A percentile compares a stretch with the other conserved stretches of the same genome.
Conservation (phyloP, 495 filamentous ascomycete genomes). For the Annulohypoxylon moriforme region DNA sequence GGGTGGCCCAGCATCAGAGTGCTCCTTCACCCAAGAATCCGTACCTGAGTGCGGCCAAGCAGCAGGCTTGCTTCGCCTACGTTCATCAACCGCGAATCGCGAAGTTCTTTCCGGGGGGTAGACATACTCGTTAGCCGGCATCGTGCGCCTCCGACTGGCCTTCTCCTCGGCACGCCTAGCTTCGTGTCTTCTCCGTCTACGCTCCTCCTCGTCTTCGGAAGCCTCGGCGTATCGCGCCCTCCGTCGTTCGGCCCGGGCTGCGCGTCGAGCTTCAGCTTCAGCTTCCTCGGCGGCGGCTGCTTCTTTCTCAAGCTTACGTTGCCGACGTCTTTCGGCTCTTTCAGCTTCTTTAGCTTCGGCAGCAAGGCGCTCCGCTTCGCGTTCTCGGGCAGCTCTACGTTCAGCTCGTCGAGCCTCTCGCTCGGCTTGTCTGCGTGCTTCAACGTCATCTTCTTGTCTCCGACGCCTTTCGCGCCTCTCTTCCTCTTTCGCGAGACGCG, state of each 20-base stretch:
- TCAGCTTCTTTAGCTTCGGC: slow-evolving; percentile 58
- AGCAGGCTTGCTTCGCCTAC: slow-evolving; percentile 49
- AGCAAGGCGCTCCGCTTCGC: slow-evolving; percentile 56
- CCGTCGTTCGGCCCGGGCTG: slow-evolving; percentile 54
- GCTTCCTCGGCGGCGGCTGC: slow-evolving; percentile 51
- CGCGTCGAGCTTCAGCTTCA: slow-evolving; percentile 61
- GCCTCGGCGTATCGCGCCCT: slow-evolving; percentile 42
- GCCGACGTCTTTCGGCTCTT: slow-evolving; percentile 56
- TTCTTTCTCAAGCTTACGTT: slow-evolving; percentile 55
- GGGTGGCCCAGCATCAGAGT: slow-evolving; percentile 66
- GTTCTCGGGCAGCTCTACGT: slow-evolving; percentile 58
- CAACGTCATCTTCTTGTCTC: slow-evolving; percentile 58
- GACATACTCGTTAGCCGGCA: slow-evolving; percentile 55
- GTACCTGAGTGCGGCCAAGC: slow-evolving; percentile 67
- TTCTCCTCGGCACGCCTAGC: slow-evolving; percentile 57
- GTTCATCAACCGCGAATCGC: slow-evolving; percentile 46
- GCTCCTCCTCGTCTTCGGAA: slow-evolving; percentile 61
- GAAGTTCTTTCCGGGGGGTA: slow-evolving; percentile 58
- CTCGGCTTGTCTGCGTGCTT: slow-evolving; percentile 61
- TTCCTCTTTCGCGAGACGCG: slow-evolving; percentile 57
- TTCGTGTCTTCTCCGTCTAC: slow-evolving; percentile 60
- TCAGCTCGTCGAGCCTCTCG: slow-evolving; percentile 64
- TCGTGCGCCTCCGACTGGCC: slow-evolving; percentile 50
- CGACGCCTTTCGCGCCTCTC: slow-evolving; percentile 58
- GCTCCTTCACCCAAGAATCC: slow-evolving; percentile 70